A percentile compares a stretch with the other conserved stretches of the same genome.
These are phyloP conservation scores for Lepiota venenata DNA, from an alignment of 768 basidiomycete species.

Conservation along the genomic window DNA sequence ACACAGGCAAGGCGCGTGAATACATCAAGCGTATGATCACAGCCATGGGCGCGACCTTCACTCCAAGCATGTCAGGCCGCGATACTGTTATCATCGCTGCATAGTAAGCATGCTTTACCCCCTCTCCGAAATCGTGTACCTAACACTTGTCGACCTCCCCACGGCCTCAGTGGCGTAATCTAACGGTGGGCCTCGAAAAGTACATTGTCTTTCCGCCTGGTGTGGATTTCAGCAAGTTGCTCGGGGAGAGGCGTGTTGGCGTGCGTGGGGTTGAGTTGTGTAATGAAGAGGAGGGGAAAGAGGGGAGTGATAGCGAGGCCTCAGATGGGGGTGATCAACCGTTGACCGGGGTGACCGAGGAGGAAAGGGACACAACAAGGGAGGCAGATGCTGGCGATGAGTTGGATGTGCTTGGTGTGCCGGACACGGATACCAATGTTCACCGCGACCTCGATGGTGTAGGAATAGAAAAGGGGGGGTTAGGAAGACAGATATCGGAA, in stretches of 20 bases:
- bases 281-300: conserved; percentile 20
- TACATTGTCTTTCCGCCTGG: conserved; percentile 70
- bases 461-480: too few relatives aligned
- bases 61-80: conserved; percentile 71
- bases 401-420: conserved; percentile 9
- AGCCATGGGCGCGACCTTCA: conserved; percentile 76
- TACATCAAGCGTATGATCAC: conserved; percentile 83
- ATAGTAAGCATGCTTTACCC: conserved; percentile 46
- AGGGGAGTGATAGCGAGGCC: conserved; percentile 13
- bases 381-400: not conserved
- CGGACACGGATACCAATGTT: conserved; percentile 4
- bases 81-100: conserved; percentile 86
- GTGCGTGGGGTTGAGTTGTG: conserved; percentile 23
- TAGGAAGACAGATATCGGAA: not conserved
- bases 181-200: conserved; percentile 60
- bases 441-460: conserved; percentile 3
- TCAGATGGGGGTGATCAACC: not conserved
- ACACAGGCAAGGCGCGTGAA: conserved; percentile 81
- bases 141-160: not conserved
- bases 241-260: conserved; percentile 41
- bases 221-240: conserved; percentile 52
- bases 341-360: too few relatives aligned
- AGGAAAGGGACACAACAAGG: not conserved
- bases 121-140: not conserved
- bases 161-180: conserved; percentile 44